These are phyloP conservation scores for Oxyria digyna DNA, from an alignment of 148 eudicot genomes.

Conservation along the genomic window DNA sequence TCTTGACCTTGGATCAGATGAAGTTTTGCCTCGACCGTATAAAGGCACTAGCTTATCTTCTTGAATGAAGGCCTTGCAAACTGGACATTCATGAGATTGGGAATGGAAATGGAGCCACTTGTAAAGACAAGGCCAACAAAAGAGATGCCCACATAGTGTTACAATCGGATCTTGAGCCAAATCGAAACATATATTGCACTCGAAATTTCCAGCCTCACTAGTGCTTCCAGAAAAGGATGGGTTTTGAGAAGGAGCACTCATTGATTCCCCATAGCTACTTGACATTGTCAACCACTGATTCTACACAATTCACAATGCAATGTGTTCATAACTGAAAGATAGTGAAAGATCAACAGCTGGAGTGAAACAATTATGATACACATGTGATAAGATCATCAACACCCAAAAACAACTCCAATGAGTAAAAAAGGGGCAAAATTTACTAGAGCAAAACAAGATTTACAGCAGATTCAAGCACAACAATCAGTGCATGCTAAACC, in stretches of 20 bases:
- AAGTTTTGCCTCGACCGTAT: conserved; percentile 58
- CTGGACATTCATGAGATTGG: conserved; percentile 70
- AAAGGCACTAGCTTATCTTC: conserved; percentile 66
- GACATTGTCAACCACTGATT: conserved; percentile 16
- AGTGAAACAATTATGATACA: not conserved
- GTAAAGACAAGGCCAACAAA: conserved; percentile 75
- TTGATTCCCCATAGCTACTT: conserved; percentile 31
- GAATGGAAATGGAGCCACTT: conserved; percentile 62
- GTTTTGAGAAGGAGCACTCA: conserved; percentile 14
- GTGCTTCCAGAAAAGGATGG: conserved; percentile 19
- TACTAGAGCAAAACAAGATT: too few relatives aligned
- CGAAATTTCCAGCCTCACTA: conserved; percentile 63
- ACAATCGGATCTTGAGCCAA: conserved; percentile 73
- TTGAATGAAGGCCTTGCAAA: conserved; percentile 63
- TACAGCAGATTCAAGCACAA: not conserved
- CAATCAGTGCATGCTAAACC: not conserved
- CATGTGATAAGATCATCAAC: not conserved
- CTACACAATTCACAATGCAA: not conserved
- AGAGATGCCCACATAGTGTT: conserved; percentile 64
- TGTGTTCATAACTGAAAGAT: not conserved
- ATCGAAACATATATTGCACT: conserved; percentile 76
- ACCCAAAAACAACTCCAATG: not conserved
- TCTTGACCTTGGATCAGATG: conserved; percentile 49
- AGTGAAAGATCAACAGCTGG: not conserved
- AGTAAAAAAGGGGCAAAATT: not conserved